Percentiles rank a stretch among this genome's conserved stretches.
Conservation (phyloP, 208 protist species). For the Naegleria lovaniensis region DNA sequence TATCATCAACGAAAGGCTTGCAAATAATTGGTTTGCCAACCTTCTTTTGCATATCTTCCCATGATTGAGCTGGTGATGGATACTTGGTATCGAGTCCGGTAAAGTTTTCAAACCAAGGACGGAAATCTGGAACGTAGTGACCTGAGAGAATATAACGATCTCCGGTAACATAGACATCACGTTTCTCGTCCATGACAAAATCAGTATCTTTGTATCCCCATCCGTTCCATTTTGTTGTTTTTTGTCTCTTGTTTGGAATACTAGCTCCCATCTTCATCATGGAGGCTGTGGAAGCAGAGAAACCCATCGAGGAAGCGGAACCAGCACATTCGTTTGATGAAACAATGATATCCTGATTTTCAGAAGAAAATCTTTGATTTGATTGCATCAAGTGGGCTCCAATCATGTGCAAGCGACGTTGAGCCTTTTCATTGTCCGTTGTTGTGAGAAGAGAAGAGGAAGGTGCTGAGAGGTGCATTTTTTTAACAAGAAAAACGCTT, state of each 20-base stretch:
- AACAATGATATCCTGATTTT: too few species aligned
- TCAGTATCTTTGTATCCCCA: slow-evolving; percentile 27
- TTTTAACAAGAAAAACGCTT: too few species aligned
- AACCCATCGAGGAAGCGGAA: too few species aligned
- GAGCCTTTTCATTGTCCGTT: too few species aligned
- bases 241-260: slow-evolving; percentile 4
- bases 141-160: background rate
- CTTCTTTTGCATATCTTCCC: background rate
- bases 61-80: background rate
- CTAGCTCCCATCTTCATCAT: background rate
- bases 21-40: background rate
- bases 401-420: too few species aligned
- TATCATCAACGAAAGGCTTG: background rate
- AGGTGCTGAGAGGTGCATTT: too few species aligned
- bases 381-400: too few species aligned
- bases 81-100: background rate
- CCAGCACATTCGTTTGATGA: too few species aligned
- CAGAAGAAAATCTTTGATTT: too few species aligned
- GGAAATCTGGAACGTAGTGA: background rate
- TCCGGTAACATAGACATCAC: background rate
- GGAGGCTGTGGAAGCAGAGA: background rate
- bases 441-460: too few species aligned
- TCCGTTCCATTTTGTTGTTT: slow-evolving; percentile 19
- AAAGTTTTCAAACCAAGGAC: background rate
- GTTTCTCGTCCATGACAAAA: background rate